Conservation (phyloP, 139 green algal genomes). For the Haematococcus sp. region DNA sequence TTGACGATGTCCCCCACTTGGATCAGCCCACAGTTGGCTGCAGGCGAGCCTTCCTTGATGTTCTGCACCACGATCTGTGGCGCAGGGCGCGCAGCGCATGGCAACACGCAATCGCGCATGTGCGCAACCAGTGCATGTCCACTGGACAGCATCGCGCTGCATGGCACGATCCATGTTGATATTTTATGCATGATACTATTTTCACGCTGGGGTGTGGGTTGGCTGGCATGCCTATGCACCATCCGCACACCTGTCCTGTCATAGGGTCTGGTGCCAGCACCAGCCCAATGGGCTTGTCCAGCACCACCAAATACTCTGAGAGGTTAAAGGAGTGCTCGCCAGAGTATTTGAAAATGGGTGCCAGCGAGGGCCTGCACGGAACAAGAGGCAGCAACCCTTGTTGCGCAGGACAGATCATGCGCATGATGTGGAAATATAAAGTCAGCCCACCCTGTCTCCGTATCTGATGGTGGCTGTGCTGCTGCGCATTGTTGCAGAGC, state of each 20-base stretch:
- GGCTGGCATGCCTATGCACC: no score
- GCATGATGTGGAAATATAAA: not conserved
- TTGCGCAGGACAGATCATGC: not conserved
- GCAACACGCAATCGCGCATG: no score
- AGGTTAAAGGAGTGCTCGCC: conserved; percentile 44
- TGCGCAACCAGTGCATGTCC: no score
- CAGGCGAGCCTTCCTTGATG: conserved; percentile 32
- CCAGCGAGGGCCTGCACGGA: no score
- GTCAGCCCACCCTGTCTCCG: not conserved
- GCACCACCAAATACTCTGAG: conserved; percentile 47
- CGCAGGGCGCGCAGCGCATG: no score
- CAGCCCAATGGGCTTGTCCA: conserved; percentile 58
- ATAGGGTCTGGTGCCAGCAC: conserved; percentile 48
- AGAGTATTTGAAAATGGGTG: conserved; percentile 6
- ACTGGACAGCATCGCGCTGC: no score
- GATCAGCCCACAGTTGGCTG: conserved; percentile 27
- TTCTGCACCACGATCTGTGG: conserved; percentile 39
- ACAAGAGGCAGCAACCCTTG: not conserved
- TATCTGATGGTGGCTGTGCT: no score
- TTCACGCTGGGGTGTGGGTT: no score
- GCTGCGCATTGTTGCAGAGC: no score
- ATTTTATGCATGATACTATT: no score
- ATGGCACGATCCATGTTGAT: no score
- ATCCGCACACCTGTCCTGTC: conserved; percentile 32
- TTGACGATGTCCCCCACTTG: conserved; percentile 58